A percentile compares a stretch with the other conserved stretches of the same genome.
These are phyloP conservation scores for Avena eriantha DNA, from an alignment of 176 grass and related monocot genomes.

Conservation along the genomic window DNA sequence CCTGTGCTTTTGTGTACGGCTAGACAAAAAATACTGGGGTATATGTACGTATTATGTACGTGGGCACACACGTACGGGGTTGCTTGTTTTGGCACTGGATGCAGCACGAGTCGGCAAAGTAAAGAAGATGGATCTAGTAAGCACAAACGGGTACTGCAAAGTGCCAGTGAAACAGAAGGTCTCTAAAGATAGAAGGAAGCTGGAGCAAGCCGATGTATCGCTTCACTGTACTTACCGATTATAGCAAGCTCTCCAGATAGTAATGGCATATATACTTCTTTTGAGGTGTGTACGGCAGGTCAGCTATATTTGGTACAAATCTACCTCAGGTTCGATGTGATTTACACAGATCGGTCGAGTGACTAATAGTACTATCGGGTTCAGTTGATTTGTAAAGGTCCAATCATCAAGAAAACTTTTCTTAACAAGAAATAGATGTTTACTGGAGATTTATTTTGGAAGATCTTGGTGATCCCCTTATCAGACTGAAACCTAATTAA, in stretches of 20 bases:
- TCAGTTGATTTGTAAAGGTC: not conserved
- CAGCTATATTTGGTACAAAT: not conserved
- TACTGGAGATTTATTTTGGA: not conserved
- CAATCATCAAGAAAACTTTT: too few species aligned
- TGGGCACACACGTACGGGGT: not conserved
- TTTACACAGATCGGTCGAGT: not conserved
- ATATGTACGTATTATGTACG: not conserved
- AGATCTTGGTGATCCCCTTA: slow-evolving; percentile 30
- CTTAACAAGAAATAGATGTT: not conserved
- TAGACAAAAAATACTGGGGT: too few species aligned
- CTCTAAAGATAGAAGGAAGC: slow-evolving; percentile 37
- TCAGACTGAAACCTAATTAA: not conserved
- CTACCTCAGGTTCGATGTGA: not conserved
- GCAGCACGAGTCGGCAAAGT: not conserved
- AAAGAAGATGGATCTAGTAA: not conserved
- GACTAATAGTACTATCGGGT: not conserved
- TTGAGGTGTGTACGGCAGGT: too few species aligned
- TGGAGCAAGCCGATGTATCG: not conserved
- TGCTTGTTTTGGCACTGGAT: not conserved
- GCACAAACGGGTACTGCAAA: not conserved
- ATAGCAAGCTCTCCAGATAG: slow-evolving; percentile 17
- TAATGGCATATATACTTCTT: not conserved
- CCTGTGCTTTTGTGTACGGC: too few species aligned
- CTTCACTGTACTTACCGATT: slow-evolving; percentile 25
- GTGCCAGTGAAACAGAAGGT: slow-evolving; percentile 10